Conservation (phyloP, 176 grass and related monocot genomes). For the Aegilops umbellulata region DNA sequence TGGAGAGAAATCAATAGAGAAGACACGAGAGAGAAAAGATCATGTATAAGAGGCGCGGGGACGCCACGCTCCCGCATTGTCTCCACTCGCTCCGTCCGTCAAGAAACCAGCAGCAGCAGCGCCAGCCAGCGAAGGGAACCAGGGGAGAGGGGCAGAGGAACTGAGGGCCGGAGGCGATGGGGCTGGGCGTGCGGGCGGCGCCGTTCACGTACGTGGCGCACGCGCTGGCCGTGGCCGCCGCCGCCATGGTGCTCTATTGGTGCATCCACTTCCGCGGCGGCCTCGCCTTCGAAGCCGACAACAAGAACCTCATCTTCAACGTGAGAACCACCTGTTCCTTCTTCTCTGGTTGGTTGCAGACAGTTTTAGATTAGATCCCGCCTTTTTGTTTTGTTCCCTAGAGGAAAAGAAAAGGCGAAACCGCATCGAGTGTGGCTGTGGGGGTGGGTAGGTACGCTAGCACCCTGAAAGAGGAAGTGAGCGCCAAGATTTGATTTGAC, state of each 20-base stretch:
- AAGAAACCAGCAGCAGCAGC: background rate
- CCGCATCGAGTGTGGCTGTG: background rate
- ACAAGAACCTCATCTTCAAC: conserved; percentile 97
- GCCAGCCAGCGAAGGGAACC: background rate
- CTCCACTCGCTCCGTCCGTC: background rate
- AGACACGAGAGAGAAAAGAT: background rate
- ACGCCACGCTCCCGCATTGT: conserved; percentile 18
- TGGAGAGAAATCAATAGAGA: background rate
- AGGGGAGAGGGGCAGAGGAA: background rate
- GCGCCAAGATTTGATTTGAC: background rate
- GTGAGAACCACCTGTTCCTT: conserved; percentile 15
- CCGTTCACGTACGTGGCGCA: conserved; percentile 78
- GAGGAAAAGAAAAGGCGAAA: background rate
- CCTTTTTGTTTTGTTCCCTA: background rate
- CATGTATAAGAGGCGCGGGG: conserved; percentile 8
- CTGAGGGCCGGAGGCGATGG: background rate
- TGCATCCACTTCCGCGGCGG: conserved; percentile 87
- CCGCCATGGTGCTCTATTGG: conserved; percentile 77
- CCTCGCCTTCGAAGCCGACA: conserved; percentile 57
- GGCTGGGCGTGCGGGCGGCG: conserved; percentile 49
- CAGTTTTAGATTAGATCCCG: background rate
- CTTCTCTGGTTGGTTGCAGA: background rate
- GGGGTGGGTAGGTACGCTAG: background rate
- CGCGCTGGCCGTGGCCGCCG: conserved; percentile 55
- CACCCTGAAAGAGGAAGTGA: background rate